Evolutionary conservation across 225 moss, liverwort and hornwort genomes (phyloP), one percentile per base, ranked within the genome.

Genomic region (Anthoceros angustus): DNA sequence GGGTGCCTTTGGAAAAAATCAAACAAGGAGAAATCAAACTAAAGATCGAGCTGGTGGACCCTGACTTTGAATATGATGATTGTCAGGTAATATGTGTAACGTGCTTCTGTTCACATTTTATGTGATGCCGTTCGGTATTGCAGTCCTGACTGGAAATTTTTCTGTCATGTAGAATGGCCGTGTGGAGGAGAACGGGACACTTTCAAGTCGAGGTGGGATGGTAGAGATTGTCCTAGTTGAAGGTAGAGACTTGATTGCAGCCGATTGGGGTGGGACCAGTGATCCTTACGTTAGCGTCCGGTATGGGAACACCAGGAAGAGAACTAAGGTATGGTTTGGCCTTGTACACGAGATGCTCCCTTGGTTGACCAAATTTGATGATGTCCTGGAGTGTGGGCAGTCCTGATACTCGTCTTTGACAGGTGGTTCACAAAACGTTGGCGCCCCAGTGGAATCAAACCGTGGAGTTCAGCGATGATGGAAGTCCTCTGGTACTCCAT

Each of bases 281-380:
- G 94, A 95, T 72, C 94, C 94, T 5, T 95, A 95, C 67, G 94
- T 95, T 63, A 95, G 94, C 78, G 94, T 87, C 68, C 90, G 94
- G 42, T 95, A 95, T 45, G 94, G 94, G 74, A 85, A 86, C 69
- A 95, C 86, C 66, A 90, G 75, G 73, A 95, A 95, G 70, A 83
- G 90, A 74, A 90, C 90, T 0, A 95, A 95, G 94, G 90, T 94
- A 71, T 14, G 32, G 32, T 32, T 4, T 32, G 32, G 32, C 32
- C 4, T 32, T 32, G 32, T 32, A 32, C n/a, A 32, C 2, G 32
- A 32, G 32, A 4, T 32, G 32, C 32, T 4, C 32, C 32, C 32
- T 32, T 32, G 4, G 32, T 32, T 32, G 2, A 55, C 23, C n/a
- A 1, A 46, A 46, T 16, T 11, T 46, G 45, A 46, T 1, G 16